Base-by-base conservation (phyloP, 164 flowering plant genomes). In the Annona squamosa region DNA sequence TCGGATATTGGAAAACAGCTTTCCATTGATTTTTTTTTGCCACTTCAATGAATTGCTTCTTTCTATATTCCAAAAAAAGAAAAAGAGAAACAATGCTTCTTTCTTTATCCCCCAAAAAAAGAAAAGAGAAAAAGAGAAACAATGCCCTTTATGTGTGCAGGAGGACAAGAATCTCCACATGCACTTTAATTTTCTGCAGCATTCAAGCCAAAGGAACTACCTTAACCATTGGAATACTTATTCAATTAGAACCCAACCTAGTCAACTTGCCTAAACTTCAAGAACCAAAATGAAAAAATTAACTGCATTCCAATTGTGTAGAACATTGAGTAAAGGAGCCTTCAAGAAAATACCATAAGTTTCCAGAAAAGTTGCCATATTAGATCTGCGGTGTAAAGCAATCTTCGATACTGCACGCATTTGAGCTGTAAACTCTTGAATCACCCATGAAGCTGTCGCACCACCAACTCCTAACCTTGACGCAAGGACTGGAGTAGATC, bases 381-480 rank as follows among this genome's bases (percentile, higher is more conserved):
- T 96, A 6, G 88, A 79, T 65, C 91, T 86, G 5, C 98, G 97
- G 64, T 91, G 92, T 85, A 96, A 77, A 67, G 97, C 98, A 84
- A 96, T 92, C 82, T 87, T 93, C 63, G 95, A 93, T 17, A 93
- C 95, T 47, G 97, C 94, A 81, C 87, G 95, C 91, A 96, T 86
- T 82, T 93, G 99, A 43, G 93, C 88, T 46, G 91, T 93, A 69
- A 93, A 93, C 80, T 96, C 99, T 81, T 91, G 90, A 81, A 96
- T 82, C 65, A 93, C 88, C 91, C 94, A 88, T n/a, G 82, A 81
- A 48, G 91, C 87, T 17, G 90, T 79, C 44, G 82, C 76, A 79
- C 90, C 89, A 75, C 97, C 98, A 79, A 81, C 77, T 59, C 90
- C 97, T 79, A 96, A 78, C 83, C 89, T 91, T 77, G 97, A 88